These are phyloP conservation scores for Avena eriantha DNA, from an alignment of 176 grass and related monocot species.

Conservation along the genomic window DNA sequence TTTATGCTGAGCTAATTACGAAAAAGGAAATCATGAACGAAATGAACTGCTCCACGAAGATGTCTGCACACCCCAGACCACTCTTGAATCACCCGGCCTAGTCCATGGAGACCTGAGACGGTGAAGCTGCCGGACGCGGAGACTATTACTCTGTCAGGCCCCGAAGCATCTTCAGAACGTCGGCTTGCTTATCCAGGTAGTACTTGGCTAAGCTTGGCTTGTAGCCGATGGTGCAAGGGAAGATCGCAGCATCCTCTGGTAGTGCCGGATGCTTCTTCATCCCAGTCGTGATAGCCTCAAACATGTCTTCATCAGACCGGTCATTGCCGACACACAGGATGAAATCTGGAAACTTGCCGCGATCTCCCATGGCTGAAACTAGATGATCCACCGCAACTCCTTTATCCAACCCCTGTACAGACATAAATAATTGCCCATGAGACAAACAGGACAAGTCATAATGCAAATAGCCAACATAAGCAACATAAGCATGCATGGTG, in stretches of 20 bases:
- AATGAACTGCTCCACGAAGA: slow-evolving; percentile 27
- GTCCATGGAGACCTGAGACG: slow-evolving; percentile 45
- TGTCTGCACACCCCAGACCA: not conserved
- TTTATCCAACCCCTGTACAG: slow-evolving; percentile 61
- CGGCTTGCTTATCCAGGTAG: slow-evolving; percentile 62
- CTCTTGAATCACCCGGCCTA: slow-evolving; percentile 12
- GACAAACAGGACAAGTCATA: not conserved
- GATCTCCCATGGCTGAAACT: slow-evolving; percentile 35
- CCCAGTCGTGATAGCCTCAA: slow-evolving; percentile 40
- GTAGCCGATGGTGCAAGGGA: slow-evolving; percentile 70
- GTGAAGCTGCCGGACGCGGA: not conserved
- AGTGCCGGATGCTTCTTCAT: slow-evolving; percentile 3
- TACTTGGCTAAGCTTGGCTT: slow-evolving; percentile 77
- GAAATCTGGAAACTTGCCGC: slow-evolving; percentile 58
- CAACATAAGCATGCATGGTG: slow-evolving; percentile 15
- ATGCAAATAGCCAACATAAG: not conserved
- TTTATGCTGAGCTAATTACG: slow-evolving; percentile 26
- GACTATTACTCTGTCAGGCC: slow-evolving; percentile 26
- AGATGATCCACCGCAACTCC: slow-evolving; percentile 53
- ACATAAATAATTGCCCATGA: not conserved
- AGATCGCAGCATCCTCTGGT: slow-evolving; percentile 40
- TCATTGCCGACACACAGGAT: slow-evolving; percentile 69
- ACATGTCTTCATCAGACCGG: slow-evolving; percentile 80
- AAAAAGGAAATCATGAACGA: slow-evolving; percentile 16
- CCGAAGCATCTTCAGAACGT: slow-evolving; percentile 65